Conservation (phyloP, 2,329 filamentous ascomycete genomes). For the Claviceps maximensis region DNA sequence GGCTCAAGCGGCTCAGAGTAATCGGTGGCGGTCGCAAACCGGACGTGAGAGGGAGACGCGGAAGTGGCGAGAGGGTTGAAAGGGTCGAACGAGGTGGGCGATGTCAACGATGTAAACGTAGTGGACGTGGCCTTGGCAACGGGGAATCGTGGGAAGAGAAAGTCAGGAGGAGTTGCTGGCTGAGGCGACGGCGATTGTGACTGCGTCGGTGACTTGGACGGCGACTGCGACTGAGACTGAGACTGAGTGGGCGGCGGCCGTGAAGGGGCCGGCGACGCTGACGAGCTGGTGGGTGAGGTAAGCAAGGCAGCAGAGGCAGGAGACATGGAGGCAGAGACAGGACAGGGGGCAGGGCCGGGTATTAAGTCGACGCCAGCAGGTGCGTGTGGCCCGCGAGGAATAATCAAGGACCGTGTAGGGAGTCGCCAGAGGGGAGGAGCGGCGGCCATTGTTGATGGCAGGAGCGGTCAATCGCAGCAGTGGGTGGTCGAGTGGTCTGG, state of each 20-base stretch:
- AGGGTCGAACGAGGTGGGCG: slow-evolving; percentile 5
- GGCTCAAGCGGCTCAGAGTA: slow-evolving; percentile 12
- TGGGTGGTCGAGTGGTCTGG: too few species aligned
- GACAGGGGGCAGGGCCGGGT: not conserved
- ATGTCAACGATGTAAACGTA: slow-evolving; percentile 5
- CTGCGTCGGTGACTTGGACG: slow-evolving; percentile 7
- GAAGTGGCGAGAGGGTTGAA: slow-evolving; percentile 8
- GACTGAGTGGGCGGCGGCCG: not conserved
- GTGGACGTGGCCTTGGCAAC: slow-evolving; percentile 4
- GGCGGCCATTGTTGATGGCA: not conserved
- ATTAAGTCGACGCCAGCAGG: not conserved
- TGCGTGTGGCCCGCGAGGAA: not conserved
- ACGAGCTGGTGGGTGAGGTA: not conserved
- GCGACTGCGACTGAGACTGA: slow-evolving; percentile 10
- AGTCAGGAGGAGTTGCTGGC: slow-evolving; percentile 16
- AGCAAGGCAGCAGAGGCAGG: not conserved
- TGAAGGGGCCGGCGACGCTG: not conserved
- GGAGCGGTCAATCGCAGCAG: too few species aligned
- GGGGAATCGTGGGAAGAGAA: slow-evolving; percentile 9
- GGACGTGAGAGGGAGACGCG: slow-evolving; percentile 12
- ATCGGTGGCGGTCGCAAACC: slow-evolving; percentile 19
- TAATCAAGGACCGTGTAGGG: not conserved
- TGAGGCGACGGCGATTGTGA: slow-evolving; percentile 24
- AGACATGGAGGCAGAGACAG: not conserved
- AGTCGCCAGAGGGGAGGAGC: not conserved